These are phyloP conservation scores for Taiozyma sp. DNA, from an alignment of 1,139 yeast species.

Conservation along the genomic window DNA sequence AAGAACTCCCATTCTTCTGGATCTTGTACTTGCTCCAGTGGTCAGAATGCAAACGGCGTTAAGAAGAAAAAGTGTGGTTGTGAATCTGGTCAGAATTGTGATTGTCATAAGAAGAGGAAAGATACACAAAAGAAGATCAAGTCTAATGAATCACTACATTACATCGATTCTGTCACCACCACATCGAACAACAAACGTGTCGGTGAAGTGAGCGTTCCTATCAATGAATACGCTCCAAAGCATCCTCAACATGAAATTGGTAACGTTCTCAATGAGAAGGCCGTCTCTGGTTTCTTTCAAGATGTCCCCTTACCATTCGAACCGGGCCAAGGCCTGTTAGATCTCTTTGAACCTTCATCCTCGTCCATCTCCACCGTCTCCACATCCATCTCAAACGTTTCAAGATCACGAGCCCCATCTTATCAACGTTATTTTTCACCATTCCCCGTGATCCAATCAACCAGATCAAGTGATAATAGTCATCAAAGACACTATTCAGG, in stretches of 20 bases:
- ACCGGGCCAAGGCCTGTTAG: slow-evolving; percentile 36
- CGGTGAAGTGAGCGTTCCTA: slow-evolving; percentile 42
- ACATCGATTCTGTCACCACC: background rate
- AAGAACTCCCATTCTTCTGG: slow-evolving; percentile 60
- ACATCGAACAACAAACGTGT: slow-evolving; percentile 21
- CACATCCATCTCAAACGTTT: background rate
- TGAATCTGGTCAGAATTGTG: slow-evolving; percentile 51
- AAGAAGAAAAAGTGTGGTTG: slow-evolving; percentile 46
- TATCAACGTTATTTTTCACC: background rate
- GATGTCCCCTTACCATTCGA: slow-evolving; percentile 30
- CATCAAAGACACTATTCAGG: background rate
- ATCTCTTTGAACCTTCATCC: slow-evolving; percentile 26
- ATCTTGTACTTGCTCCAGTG: slow-evolving; percentile 67
- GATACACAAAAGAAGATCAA: background rate
- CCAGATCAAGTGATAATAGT: background rate
- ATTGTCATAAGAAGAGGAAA: slow-evolving; percentile 43
- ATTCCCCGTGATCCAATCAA: background rate
- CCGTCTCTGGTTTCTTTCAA: slow-evolving; percentile 24
- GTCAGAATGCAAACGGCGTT: slow-evolving; percentile 37
- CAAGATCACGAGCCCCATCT: background rate
- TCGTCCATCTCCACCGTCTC: background rate
- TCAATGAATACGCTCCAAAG: slow-evolving; percentile 38
- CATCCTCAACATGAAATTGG: slow-evolving; percentile 27
- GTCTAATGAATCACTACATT: background rate
- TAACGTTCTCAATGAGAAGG: slow-evolving; percentile 23